Base-by-base conservation (phyloP, 352 stramenopile species). In the Blastocystis sp. region DNA sequence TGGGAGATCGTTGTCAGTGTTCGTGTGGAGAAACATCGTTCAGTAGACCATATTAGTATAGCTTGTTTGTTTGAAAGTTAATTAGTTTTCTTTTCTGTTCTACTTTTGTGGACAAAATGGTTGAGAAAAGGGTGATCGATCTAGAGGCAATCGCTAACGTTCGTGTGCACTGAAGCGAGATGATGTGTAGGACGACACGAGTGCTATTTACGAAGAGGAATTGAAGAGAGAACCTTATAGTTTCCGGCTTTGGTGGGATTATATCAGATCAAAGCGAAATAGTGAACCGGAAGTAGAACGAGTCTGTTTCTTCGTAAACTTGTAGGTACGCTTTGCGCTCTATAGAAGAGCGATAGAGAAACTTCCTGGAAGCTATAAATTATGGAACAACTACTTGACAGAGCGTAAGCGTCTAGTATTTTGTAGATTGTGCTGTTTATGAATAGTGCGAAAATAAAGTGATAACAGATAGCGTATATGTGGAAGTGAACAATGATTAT, bases 361-460 rank as follows among this genome's bases (percentile, higher is more conserved):
- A 54, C 91, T 98, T 0, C 95, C 95, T 23, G 92, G 94, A 70
- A 97, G 93, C 91, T 98, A 98, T 92, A 98, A 98, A 91, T 93
- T 98, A 23, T 98, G 95, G 95, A 95, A 97, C 75, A 76, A 91
- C 80, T 96, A 95, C 82, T 91, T 95, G 90, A 92, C 94, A 89
- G 92, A 96, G 53, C 90, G 91, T 63, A 92, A 93, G 89, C 93
- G 93, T 70, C 82, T 90, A 26, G 84, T 84, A 43, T 0, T n/a
- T 90, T 63, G 7, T 20, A 37, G n/a, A 11, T 2, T 87, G 5
- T 4, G 50, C 0, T 90, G 34, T 8, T 87, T 87, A 75, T 73
- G 45, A 2, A 20, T 80, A 90, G 59, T 56, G 62, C 68, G 63
- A 43, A 87, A 63, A 87, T 84, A 37, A 26, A 41, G 79, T 55